Evolutionary conservation across 2,329 filamentous ascomycete genomes (phyloP), one percentile per base, ranked within the genome.

Genomic region (Aurifilum marmelostoma): DNA sequence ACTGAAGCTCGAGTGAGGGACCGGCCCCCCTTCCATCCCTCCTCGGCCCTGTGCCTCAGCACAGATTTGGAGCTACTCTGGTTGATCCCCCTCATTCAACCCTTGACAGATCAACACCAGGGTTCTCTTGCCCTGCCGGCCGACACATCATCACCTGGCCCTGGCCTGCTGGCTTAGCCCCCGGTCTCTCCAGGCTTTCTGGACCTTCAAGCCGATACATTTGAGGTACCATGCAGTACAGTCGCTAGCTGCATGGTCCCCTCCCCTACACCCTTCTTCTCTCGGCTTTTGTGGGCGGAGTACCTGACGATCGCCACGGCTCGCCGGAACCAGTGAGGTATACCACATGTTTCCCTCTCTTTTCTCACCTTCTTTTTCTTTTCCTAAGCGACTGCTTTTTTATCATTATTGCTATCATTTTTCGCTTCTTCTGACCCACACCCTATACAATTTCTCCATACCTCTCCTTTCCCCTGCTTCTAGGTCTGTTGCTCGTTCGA

Each of bases 141-240:
- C 56, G 11, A 37, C 56, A 34, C 6, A 59, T 58, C 16, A 39
- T 41, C 60, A 60, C 27, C 52, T 58, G 54, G 16, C 29, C 43
- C 32, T 52, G 29, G n/a, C 62, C n/a, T n/a, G 24, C 43, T 52
- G 47, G 65, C 58, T 41, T 37, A 16, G 47, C n/a, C 27, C 59
- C 47, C 37, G 52, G 58, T 39, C 34, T 37, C n/a, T 52, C 47
- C 24, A 62, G 59, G 59, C 43, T 65, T 50, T 61, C 56, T 37
- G 66, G 59, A 62, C 66, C 58, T 63, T n/a, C 56, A 54, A 67
- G 24, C 67, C 52, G 67, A 63, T 58, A 60, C 64, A 37, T 65
- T 21, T 27, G 27, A 69, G 63, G 67, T 67, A 27, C 59, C 18
- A 32, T 62, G 37, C 24, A 39, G 34, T 39, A 66, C 58, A 62